Percentiles rank a stretch among this genome's conserved stretches.
Conservation (phyloP, 257 asterid genomes). For the Solanum raphanifolium region DNA sequence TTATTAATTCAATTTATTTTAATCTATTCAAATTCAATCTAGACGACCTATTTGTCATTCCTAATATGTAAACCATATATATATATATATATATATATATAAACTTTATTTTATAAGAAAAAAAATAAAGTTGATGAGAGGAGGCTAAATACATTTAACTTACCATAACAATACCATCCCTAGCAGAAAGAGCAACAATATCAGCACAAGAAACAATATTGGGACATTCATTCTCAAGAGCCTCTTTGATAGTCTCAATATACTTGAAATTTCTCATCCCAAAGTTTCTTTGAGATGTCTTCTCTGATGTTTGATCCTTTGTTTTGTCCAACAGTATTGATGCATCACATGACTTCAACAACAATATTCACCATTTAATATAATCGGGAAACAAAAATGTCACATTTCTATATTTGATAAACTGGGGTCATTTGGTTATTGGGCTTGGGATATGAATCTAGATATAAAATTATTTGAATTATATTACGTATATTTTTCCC, state of each 20-base stretch:
- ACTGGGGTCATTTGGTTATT: too few species aligned
- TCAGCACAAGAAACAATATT: constrained; percentile 80
- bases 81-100: too few species aligned
- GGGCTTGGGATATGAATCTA: neutral
- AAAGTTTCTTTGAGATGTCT: constrained; percentile 35
- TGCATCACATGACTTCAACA: constrained; percentile 72
- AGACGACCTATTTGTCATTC: neutral
- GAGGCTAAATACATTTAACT: neutral
- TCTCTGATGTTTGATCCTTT: constrained; percentile 49
- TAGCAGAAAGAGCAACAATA: constrained; percentile 73
- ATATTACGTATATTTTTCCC: neutral
- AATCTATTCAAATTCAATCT: neutral
- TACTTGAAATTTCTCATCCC: constrained; percentile 77
- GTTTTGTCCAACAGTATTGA: constrained; percentile 48
- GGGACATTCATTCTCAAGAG: constrained; percentile 65
- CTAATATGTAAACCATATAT: neutral
- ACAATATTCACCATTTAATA: neutral
- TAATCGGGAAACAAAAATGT: neutral
- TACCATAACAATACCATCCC: constrained; percentile 67
- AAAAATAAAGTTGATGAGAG: neutral
- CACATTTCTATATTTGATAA: neutral
- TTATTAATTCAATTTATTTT: neutral
- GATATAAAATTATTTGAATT: neutral
- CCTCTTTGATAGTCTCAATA: constrained; percentile 44
- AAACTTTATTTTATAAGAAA: neutral